These are phyloP conservation scores for Phanerodontia chrysosporium DNA, from an alignment of 768 basidiomycete species.

Conservation along the genomic window DNA sequence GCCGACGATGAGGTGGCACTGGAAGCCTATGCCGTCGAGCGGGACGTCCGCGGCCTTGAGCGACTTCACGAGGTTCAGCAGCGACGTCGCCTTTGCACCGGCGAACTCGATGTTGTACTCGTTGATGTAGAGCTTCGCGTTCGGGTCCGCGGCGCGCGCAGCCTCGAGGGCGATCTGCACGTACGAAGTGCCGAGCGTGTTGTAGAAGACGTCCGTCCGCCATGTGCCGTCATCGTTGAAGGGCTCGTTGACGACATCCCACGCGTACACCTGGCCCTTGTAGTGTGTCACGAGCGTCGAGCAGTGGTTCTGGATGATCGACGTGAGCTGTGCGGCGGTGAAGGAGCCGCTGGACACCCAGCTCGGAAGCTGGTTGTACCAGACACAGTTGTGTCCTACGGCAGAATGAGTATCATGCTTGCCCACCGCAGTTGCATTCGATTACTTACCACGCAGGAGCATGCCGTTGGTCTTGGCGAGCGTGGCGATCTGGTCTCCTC, in stretches of 20 bases:
- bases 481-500: slow-evolving; percentile 40
- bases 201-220: slow-evolving; percentile 49
- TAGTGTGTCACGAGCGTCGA: slow-evolving; percentile 33
- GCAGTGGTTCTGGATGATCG: slow-evolving; percentile 32
- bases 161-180: slow-evolving; percentile 47
- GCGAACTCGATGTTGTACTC: slow-evolving; percentile 33
- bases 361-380: slow-evolving; percentile 40
- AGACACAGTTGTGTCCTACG: slow-evolving; percentile 35
- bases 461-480: slow-evolving; percentile 44
- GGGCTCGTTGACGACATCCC: slow-evolving; percentile 54
- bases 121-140: slow-evolving; percentile 52
- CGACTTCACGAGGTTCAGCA: slow-evolving; percentile 47
- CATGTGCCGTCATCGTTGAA: slow-evolving; percentile 61
- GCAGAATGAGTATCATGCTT: neutral
- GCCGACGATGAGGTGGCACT: slow-evolving; percentile 59
- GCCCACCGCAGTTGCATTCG: too few relatives aligned
- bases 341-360: slow-evolving; percentile 32
- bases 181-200: slow-evolving; percentile 44
- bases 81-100: slow-evolving; percentile 51
- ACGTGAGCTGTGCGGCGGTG: slow-evolving; percentile 26
- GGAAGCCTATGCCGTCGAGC: slow-evolving; percentile 58
- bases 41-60: slow-evolving; percentile 45
- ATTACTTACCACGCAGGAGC: slow-evolving; percentile 36
- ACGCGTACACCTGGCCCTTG: slow-evolving; percentile 26
- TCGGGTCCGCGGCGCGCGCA: slow-evolving; percentile 50